phyloP scores from a whole-genome alignment of 2,329 filamentous ascomycete species.

The Aspergillus udagawae region DNA sequence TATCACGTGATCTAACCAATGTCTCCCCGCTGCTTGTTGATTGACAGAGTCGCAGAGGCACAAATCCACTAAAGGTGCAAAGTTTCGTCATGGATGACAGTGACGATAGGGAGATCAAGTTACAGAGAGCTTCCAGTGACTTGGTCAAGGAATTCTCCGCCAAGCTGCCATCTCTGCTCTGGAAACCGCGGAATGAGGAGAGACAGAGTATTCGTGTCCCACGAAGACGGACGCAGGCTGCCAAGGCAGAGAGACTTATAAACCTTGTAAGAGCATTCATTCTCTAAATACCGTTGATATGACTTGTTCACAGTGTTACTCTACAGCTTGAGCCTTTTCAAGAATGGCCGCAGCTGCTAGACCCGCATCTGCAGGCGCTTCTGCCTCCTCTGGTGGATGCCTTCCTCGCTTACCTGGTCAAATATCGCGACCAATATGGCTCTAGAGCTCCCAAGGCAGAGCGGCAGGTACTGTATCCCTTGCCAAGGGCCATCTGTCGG shows the following conservation, averaged over 20 bases:
- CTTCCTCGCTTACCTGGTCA: conserved; percentile 63
- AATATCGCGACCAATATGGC: conserved; percentile 41
- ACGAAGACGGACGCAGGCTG: conserved; percentile 36
- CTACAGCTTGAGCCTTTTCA: conserved; percentile 77
- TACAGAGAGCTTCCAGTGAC: conserved; percentile 44
- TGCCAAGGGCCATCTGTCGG: conserved; percentile 69
- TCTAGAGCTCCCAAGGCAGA: conserved; percentile 30
- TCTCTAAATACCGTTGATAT: conserved; percentile 4
- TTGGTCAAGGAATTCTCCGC: conserved; percentile 40
- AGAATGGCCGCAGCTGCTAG: conserved; percentile 89
- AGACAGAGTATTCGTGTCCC: conserved; percentile 23
- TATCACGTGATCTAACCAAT: neutral
- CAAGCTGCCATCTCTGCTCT: conserved; percentile 42
- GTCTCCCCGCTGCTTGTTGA: conserved; percentile 15
- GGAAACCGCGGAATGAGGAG: conserved; percentile 28
- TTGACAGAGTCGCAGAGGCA: conserved; percentile 2
- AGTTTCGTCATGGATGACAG: conserved; percentile 40
- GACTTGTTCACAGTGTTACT: neutral
- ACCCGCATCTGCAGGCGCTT: conserved; percentile 73
- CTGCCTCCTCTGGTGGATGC: conserved; percentile 71
- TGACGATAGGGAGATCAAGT: conserved; percentile 43
- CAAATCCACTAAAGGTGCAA: conserved; percentile 1
- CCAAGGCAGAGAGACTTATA: conserved; percentile 38
- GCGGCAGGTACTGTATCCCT: conserved; percentile 41
- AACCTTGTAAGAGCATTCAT: conserved; percentile 33